These are phyloP conservation scores for Dendrobium chrysotoxum DNA, from an alignment of 106 monocot species.

Conservation along the genomic window DNA sequence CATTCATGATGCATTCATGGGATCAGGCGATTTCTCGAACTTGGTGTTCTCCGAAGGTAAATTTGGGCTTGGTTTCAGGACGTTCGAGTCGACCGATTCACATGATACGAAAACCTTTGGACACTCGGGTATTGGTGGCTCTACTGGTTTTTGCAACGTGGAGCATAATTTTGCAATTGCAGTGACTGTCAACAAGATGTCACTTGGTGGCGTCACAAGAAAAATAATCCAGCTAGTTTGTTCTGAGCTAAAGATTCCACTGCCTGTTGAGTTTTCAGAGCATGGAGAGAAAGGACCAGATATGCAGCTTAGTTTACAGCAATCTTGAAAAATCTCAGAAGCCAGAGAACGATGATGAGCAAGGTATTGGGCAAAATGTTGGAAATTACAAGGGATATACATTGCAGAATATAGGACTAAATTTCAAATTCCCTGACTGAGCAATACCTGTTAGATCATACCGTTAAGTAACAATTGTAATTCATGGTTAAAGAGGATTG, in stretches of 20 bases:
- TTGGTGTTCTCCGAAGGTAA: conserved; percentile 48
- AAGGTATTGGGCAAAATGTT: neutral
- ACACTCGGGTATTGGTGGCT: conserved; percentile 92
- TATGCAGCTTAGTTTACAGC: conserved; percentile 42
- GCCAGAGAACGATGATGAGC: neutral
- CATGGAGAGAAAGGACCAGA: conserved; percentile 67
- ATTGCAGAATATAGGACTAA: neutral
- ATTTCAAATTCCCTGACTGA: neutral
- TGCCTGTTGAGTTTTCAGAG: conserved; percentile 71
- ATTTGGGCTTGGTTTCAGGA: conserved; percentile 86
- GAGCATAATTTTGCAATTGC: conserved; percentile 81
- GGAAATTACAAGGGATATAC: neutral
- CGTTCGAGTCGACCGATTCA: conserved; percentile 21
- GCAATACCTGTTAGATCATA: neutral
- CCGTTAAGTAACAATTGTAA: neutral
- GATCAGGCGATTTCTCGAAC: conserved; percentile 44
- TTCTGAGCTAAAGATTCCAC: conserved; percentile 60
- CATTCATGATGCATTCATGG: conserved; percentile 77
- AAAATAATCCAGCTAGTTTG: conserved; percentile 78
- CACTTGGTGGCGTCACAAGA: conserved; percentile 76
- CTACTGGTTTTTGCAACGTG: conserved; percentile 78
- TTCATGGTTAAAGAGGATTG: neutral
- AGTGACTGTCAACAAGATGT: conserved; percentile 92
- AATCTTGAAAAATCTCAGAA: neutral
- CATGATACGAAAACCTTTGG: conserved; percentile 48